Evolutionary conservation across 306 rosid species (phyloP).

Genomic region (Trifolium subterraneum): DNA sequence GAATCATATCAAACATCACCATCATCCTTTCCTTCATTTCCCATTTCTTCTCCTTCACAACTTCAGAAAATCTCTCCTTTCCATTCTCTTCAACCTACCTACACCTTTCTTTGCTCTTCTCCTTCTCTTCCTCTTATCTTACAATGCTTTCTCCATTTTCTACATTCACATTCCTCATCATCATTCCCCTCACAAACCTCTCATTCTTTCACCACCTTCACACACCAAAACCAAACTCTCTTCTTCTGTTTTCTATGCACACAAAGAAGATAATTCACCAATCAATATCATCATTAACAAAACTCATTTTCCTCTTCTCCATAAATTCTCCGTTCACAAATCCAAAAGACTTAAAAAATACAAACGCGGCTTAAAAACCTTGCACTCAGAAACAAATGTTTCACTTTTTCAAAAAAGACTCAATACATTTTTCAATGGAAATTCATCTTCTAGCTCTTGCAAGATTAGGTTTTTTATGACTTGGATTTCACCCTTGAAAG

Average conservation of each 20-base stretch:
- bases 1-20: neutral
- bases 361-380: constrained; percentile 58
- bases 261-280: constrained; percentile 50
- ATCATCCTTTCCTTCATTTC: constrained; percentile 28
- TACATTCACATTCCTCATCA: constrained; percentile 51
- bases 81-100: constrained; percentile 58
- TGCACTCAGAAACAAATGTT: constrained; percentile 37
- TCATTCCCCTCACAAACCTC: constrained; percentile 15
- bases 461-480: constrained; percentile 80
- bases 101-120: constrained; percentile 58
- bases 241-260: constrained; percentile 51
- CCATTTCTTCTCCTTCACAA: constrained; percentile 12
- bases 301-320: constrained; percentile 44
- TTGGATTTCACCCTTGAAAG: constrained; percentile 76
- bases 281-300: constrained; percentile 8
- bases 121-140: constrained; percentile 64
- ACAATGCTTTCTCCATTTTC: constrained; percentile 67
- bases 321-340: constrained; percentile 25
- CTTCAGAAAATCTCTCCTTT: constrained; percentile 49
- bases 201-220: constrained; percentile 29
- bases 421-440: constrained; percentile 52
- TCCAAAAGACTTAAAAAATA: constrained; percentile 45
- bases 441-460: constrained; percentile 49
- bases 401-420: constrained; percentile 53
- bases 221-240: constrained; percentile 42